Evolutionary conservation across 139 green algal genomes (phyloP).

Genomic region (Chlorella sp.): DNA sequence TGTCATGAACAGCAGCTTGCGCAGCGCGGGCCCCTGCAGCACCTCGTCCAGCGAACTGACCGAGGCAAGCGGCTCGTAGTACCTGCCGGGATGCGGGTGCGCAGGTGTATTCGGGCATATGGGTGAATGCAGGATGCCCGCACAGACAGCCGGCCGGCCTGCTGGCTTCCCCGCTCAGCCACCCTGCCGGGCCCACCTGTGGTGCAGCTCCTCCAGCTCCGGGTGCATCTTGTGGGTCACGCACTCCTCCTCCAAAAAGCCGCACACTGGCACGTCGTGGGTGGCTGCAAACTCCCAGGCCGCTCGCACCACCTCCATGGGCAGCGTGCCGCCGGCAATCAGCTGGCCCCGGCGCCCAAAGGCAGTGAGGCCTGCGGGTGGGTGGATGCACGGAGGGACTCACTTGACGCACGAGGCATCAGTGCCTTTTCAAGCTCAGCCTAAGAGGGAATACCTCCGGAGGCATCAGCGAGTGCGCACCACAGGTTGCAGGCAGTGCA

Average conservation of each 20-base stretch:
- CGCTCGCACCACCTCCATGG: slow-evolving; percentile 58
- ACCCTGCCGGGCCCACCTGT: slow-evolving; percentile 4
- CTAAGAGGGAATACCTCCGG: no score
- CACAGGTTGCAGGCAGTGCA: not conserved
- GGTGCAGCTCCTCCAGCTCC: slow-evolving; percentile 74
- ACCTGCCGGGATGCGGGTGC: slow-evolving; percentile 34
- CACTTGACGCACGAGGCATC: no score
- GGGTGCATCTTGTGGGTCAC: slow-evolving; percentile 74
- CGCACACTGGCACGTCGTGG: slow-evolving; percentile 56
- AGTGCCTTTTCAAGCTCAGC: no score
- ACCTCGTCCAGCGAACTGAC: slow-evolving; percentile 63
- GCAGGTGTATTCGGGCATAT: no score
- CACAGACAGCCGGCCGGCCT: no score
- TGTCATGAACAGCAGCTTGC: slow-evolving; percentile 93
- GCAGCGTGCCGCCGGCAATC: slow-evolving; percentile 53
- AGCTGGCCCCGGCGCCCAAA: slow-evolving; percentile 62
- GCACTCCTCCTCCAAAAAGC: slow-evolving; percentile 91
- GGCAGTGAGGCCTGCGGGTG: slow-evolving; percentile 58
- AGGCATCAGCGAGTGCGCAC: no score
- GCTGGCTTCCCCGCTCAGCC: no score
- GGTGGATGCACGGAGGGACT: not conserved
- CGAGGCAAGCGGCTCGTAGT: slow-evolving; percentile 88
- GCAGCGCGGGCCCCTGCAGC: slow-evolving; percentile 65
- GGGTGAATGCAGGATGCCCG: no score
- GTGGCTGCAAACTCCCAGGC: slow-evolving; percentile 64